phyloP scores from a whole-genome alignment of 352 stramenopile species.

The Blastocystis hominis region DNA sequence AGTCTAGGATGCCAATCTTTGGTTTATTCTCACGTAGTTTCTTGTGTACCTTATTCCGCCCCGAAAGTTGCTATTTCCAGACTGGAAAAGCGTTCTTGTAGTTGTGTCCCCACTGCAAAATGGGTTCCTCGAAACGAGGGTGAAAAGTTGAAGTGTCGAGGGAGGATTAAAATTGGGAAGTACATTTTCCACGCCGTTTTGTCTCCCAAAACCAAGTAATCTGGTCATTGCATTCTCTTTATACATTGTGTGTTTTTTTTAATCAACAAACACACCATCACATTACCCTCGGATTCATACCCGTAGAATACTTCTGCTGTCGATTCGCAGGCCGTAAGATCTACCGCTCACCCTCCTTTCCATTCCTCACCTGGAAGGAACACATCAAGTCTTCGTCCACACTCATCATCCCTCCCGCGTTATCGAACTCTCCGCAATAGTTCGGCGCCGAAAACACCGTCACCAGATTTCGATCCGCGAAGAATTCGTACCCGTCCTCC shows the following conservation, averaged over 20 bases:
- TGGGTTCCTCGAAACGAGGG: slow-evolving; percentile 39
- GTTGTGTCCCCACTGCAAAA: slow-evolving; percentile 21
- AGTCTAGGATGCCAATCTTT: no score
- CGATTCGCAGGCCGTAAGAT: slow-evolving; percentile 33
- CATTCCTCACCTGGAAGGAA: slow-evolving; percentile 65
- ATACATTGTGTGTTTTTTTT: background rate
- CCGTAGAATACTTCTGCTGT: slow-evolving; percentile 47
- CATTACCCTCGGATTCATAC: slow-evolving; percentile 7
- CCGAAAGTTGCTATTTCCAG: background rate
- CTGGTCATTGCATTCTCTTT: background rate
- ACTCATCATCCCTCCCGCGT: slow-evolving; percentile 72
- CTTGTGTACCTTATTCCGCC: no score
- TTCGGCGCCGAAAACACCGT: slow-evolving; percentile 68
- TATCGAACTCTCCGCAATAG: slow-evolving; percentile 66
- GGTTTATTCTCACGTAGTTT: no score
- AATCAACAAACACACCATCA: background rate
- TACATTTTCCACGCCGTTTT: slow-evolving; percentile 24
- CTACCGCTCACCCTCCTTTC: background rate
- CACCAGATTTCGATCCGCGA: slow-evolving; percentile 64
- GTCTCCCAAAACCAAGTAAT: background rate
- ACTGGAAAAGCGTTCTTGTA: background rate
- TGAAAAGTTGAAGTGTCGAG: background rate
- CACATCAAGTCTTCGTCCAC: slow-evolving; percentile 71
- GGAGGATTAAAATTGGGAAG: slow-evolving; percentile 43
- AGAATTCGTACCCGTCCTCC: slow-evolving; percentile 77